Percentiles rank a stretch among this genome's conserved stretches.
Evolutionary conservation across 768 basidiomycete species (phyloP).

Genomic region (Tricholomella constricta): DNA sequence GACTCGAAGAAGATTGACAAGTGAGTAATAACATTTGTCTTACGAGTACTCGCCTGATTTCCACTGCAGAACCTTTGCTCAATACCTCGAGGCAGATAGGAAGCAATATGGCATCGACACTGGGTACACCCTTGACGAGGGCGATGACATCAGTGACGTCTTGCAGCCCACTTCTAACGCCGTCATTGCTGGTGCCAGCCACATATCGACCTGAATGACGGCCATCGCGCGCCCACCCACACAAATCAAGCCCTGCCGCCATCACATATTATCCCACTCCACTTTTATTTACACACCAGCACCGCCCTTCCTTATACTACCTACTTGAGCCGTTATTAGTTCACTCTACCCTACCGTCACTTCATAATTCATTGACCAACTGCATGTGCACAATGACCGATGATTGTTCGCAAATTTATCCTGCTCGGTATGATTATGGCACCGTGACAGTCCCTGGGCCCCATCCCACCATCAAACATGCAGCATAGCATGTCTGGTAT

Average conservation of each 20-base stretch:
- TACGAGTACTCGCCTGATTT: background rate
- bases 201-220: background rate
- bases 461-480: too few species aligned
- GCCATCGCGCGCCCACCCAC: too few species aligned
- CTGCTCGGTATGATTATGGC: too few species aligned
- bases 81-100: slow-evolving; percentile 7
- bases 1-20: slow-evolving; percentile 12
- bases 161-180: background rate
- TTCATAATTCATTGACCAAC: background rate
- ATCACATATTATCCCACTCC: background rate
- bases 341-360: background rate
- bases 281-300: background rate
- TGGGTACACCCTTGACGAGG: background rate
- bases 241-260: too few species aligned
- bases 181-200: background rate
- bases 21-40: slow-evolving; percentile 1
- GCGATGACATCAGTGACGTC: background rate
- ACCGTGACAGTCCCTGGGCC: too few species aligned
- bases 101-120: slow-evolving; percentile 3
- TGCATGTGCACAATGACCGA: background rate
- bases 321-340: background rate
- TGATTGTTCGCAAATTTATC: too few species aligned
- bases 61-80: slow-evolving; percentile 5
- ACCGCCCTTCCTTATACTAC: background rate
- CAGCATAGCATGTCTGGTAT: too few species aligned